These are phyloP conservation scores for Pascua sp. DNA, from an alignment of 1,284 basidiomycete species.

Conservation along the genomic window DNA sequence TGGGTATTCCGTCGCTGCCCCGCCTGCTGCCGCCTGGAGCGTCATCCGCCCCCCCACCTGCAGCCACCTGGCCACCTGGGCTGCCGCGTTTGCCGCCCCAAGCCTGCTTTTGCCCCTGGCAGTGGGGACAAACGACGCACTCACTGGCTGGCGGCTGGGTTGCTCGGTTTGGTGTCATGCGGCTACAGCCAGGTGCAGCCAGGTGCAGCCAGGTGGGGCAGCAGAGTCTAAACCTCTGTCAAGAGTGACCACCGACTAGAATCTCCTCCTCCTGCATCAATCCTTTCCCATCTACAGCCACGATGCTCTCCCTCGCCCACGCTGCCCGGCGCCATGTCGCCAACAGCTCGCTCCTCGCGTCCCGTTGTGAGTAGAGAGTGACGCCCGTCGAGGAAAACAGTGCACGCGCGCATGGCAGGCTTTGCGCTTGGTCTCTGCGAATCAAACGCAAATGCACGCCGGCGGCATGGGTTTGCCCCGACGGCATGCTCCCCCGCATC, in stretches of 20 bases:
- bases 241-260: too few relatives aligned
- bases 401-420: background rate
- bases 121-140: too few relatives aligned
- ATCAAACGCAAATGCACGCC: background rate
- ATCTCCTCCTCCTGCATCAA: too few relatives aligned
- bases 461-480: background rate
- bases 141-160: too few relatives aligned
- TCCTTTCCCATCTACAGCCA: conserved; percentile 5
- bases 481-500: background rate
- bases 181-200: background rate
- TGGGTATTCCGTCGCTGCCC: too few relatives aligned
- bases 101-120: too few relatives aligned
- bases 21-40: too few relatives aligned
- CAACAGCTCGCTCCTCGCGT: conserved; percentile 24
- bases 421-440: background rate
- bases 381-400: background rate
- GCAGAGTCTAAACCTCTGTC: too few relatives aligned
- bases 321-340: conserved; percentile 38
- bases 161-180: background rate
- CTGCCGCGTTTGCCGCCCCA: too few relatives aligned
- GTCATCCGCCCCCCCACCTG: too few relatives aligned
- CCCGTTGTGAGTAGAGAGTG: conserved; percentile 29
- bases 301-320: conserved; percentile 45
- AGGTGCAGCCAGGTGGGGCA: too few relatives aligned
- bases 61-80: too few relatives aligned